Evolutionary conservation across 768 basidiomycete genomes (phyloP).

Genomic region (Lactarius vividus): DNA sequence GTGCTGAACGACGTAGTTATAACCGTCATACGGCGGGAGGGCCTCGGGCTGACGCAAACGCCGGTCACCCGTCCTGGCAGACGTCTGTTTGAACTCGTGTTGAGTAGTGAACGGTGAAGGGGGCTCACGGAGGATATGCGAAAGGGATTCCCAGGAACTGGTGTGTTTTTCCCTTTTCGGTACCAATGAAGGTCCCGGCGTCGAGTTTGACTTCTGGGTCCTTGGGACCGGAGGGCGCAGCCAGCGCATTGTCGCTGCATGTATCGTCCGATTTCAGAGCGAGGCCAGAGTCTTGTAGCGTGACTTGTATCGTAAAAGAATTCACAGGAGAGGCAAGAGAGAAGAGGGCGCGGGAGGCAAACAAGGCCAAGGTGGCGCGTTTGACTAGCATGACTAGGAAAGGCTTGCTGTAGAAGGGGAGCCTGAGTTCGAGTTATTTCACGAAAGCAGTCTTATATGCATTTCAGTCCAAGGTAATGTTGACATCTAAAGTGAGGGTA

Average conservation of each 20-base stretch:
- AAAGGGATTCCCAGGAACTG: slow-evolving; percentile 44
- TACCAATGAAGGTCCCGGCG: slow-evolving; percentile 34
- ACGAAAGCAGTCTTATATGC: neutral
- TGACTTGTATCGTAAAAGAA: neutral
- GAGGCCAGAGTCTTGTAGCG: slow-evolving; percentile 1
- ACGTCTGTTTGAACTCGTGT: too few species aligned
- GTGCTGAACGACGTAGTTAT: slow-evolving; percentile 14
- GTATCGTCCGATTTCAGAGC: neutral
- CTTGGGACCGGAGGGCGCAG: neutral
- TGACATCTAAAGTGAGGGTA: neutral
- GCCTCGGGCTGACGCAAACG: slow-evolving; percentile 39
- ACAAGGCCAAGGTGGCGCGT: slow-evolving; percentile 10
- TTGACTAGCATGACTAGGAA: slow-evolving; percentile 9
- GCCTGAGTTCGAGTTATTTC: neutral
- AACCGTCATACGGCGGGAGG: slow-evolving; percentile 21
- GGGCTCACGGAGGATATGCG: slow-evolving; percentile 39
- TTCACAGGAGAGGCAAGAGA: slow-evolving; percentile 12
- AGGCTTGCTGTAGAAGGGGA: neutral
- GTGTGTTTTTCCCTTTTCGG: slow-evolving; percentile 29
- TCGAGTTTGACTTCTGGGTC: slow-evolving; percentile 32
- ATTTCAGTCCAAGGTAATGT: neutral
- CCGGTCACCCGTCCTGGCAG: slow-evolving; percentile 34
- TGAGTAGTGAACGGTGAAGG: neutral
- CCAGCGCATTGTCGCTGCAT: neutral
- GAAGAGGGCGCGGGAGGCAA: slow-evolving; percentile 13